phyloP scores from a whole-genome alignment of 257 asterid genomes.

The Solanum microdontum region DNA sequence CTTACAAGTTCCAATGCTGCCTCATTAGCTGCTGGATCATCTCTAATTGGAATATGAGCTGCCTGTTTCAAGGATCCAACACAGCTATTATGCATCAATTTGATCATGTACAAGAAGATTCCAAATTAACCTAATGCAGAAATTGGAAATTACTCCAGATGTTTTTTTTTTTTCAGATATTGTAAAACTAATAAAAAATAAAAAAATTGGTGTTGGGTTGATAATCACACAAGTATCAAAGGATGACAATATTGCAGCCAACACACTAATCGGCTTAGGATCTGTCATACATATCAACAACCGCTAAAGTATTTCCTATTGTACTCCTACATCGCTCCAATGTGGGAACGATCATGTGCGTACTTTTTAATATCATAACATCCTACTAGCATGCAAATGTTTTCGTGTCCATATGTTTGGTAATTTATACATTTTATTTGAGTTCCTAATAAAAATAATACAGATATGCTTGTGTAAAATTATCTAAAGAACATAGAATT shows the following conservation, averaged over 20 bases:
- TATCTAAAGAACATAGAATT: background rate
- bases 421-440: background rate
- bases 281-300: background rate
- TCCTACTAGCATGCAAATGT: background rate
- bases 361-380: background rate
- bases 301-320: background rate
- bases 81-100: background rate
- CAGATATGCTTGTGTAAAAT: background rate
- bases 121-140: background rate
- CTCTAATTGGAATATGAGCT: conserved; percentile 86
- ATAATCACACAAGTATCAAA: background rate
- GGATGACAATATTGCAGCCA: background rate
- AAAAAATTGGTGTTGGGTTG: background rate
- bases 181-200: background rate
- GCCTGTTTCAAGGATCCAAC: conserved; percentile 39
- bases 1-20: conserved; percentile 67
- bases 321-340: background rate
- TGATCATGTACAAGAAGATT: background rate
- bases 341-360: background rate
- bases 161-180: background rate
- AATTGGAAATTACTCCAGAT: background rate
- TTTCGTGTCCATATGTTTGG: background rate
- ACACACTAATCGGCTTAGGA: background rate
- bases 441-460: background rate
- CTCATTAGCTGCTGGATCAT: conserved; percentile 68